Conservation (phyloP, 1,284 basidiomycete species). For the Sanghuangporus sanghuang region DNA sequence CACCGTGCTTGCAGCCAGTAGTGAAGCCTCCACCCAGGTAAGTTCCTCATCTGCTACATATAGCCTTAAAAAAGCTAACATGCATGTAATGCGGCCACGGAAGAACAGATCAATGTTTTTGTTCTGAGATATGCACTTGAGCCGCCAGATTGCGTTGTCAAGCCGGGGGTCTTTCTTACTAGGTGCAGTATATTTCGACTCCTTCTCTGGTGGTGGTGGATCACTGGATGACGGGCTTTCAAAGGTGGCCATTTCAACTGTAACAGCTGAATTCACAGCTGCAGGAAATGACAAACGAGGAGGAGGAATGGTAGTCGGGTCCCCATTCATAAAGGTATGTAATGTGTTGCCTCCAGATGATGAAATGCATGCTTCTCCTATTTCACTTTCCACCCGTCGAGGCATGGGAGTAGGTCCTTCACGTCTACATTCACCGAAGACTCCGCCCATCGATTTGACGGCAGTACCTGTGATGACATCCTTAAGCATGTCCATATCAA, state of each 20-base stretch:
- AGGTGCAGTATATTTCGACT: no score
- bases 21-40: neutral
- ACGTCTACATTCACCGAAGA: slow-evolving; percentile 14
- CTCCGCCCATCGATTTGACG: neutral
- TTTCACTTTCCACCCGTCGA: neutral
- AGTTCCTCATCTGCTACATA: neutral
- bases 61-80: neutral
- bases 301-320: no score
- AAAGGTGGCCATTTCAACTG: no score
- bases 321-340: no score
- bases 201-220: no score
- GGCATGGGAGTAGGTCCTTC: slow-evolving; percentile 15
- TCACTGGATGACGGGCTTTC: no score
- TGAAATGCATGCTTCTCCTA: slow-evolving; percentile 12
- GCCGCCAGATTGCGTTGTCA: neutral
- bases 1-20: neutral
- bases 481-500: neutral
- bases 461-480: neutral
- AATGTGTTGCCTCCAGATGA: slow-evolving; percentile 17
- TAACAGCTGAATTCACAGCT: no score
- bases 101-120: neutral
- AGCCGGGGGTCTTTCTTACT: no score
- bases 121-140: neutral
- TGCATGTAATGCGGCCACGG: neutral
- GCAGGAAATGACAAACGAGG: no score